Base-by-base conservation (phyloP, 148 eudicot species). In the Nepenthes gracilis region DNA sequence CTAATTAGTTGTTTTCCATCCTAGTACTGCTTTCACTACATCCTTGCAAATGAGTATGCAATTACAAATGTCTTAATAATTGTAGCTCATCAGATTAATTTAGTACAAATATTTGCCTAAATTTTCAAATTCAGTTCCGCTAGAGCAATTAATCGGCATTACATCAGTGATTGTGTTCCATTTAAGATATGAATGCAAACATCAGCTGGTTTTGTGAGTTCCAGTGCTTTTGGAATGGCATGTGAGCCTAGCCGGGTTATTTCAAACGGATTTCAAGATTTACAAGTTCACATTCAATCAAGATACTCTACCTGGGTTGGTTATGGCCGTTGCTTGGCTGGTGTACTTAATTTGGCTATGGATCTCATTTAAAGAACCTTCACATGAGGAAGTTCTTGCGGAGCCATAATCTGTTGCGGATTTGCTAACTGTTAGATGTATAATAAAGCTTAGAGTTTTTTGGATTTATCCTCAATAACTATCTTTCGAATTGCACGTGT, bases 201-300 rank as follows among this genome's bases (percentile, higher is more conserved):
- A 66, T 86, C 95, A 60, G 95, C 95, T 43, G 95, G 79, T 59
- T 86, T 86, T 65, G 95, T 86, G 53, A 86, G 95, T 71, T 89
- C 95, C 43, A 86, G 95, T 75, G 95, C 89, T 67, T 81, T 84
- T 53, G 95, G 95, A 68, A 86, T 86, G 95, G 95, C 95, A 54
- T 86, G 95, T 79, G 95, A 89, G 14, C 95, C 95, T 49, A 66
- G 95, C 83, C 67, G 89, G 95, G 23, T 64, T 83, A 55, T 84
- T 86, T 58, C 95, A 86, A 64, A 75, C 66, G 6, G 66, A 86
- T 36, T 83, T 84, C 51, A 86, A 66, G 62, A 61, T 86, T 50
- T 77, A 79, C 50, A 81, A 73, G 69, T 9, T 81, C 56, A 86
- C 89, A 32, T 68, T 83, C 70, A 72, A 83, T 68, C 74, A 81